Percentiles rank a stretch among this genome's conserved stretches.
Conservation (phyloP, 139 green algal genomes). For the Haematococcus lacustris region DNA sequence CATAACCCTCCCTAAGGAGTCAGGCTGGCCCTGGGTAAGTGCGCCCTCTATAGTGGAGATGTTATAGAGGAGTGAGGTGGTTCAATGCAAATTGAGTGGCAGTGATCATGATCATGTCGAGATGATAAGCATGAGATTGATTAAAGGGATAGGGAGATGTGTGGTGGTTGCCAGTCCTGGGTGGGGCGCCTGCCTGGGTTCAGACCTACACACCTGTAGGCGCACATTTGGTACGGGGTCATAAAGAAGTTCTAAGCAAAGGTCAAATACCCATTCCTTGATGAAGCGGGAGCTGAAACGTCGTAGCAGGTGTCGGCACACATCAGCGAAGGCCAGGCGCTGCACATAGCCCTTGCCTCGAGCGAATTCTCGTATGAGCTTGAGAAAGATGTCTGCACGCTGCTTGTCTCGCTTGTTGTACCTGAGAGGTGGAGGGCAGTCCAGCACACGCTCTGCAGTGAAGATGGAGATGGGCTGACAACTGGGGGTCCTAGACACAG, state of each 20-base stretch:
- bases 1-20: too few relatives aligned
- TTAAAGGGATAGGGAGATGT: too few relatives aligned
- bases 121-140: too few relatives aligned
- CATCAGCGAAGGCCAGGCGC: conserved; percentile 47
- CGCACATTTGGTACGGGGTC: conserved; percentile 64
- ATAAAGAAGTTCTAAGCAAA: conserved; percentile 43
- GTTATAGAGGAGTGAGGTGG: too few relatives aligned
- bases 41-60: too few relatives aligned
- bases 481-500: background rate
- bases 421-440: too few relatives aligned
- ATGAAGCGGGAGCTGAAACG: conserved; percentile 42
- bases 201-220: conserved; percentile 33
- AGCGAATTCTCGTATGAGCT: conserved; percentile 52
- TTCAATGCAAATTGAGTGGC: too few relatives aligned
- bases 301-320: conserved; percentile 26
- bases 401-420: conserved; percentile 30
- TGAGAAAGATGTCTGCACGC: conserved; percentile 46
- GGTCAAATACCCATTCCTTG: conserved; percentile 43
- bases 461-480: background rate
- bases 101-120: too few relatives aligned
- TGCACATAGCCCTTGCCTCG: conserved; percentile 30
- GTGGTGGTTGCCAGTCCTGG: too few relatives aligned
- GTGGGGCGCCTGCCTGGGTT: too few relatives aligned
- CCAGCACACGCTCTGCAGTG: too few relatives aligned
- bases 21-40: too few relatives aligned